These are phyloP conservation scores for Colletotrichum filicis DNA, from an alignment of 2,329 filamentous ascomycete genomes.

Conservation along the genomic window DNA sequence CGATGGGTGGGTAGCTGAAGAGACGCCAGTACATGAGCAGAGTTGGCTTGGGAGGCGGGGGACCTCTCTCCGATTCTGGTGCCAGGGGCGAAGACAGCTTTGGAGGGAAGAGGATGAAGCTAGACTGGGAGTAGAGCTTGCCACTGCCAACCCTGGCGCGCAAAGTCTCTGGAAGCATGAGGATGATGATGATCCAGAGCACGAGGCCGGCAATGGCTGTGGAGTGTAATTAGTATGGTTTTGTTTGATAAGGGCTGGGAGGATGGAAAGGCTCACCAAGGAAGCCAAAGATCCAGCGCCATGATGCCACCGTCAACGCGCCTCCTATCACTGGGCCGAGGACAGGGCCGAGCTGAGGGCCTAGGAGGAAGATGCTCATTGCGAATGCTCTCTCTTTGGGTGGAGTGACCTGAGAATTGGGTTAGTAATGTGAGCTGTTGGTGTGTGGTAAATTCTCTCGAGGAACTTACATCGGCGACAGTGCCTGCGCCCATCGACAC, in stretches of 20 bases:
- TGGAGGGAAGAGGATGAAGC: conserved; percentile 38
- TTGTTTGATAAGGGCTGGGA: too few species aligned
- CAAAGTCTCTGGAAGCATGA: conserved; percentile 58
- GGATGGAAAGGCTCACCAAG: conserved; percentile 35
- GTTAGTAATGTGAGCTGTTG: neutral
- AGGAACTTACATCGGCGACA: conserved; percentile 47
- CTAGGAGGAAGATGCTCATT: conserved; percentile 54
- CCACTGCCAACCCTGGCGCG: conserved; percentile 57
- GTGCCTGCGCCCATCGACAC: conserved; percentile 55
- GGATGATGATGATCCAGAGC: conserved; percentile 42
- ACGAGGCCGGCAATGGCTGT: conserved; percentile 43
- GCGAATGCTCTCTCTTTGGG: conserved; percentile 48
- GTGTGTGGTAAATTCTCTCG: neutral
- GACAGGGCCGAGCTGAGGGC: conserved; percentile 55
- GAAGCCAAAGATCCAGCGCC: conserved; percentile 58
- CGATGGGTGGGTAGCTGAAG: conserved; percentile 46
- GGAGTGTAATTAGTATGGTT: conserved; percentile 15
- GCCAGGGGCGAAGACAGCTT: conserved; percentile 39
- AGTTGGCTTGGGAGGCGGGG: conserved; percentile 43
- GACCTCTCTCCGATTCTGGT: conserved; percentile 39
- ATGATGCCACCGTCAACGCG: conserved; percentile 47
- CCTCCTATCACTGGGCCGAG: conserved; percentile 56
- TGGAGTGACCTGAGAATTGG: conserved; percentile 45
- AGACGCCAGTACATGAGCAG: conserved; percentile 42
- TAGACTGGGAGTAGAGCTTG: conserved; percentile 37